Evolutionary conservation across 306 rosid genomes (phyloP), one percentile per base, ranked within the genome.

Genomic region (Dalbergia cultrata): DNA sequence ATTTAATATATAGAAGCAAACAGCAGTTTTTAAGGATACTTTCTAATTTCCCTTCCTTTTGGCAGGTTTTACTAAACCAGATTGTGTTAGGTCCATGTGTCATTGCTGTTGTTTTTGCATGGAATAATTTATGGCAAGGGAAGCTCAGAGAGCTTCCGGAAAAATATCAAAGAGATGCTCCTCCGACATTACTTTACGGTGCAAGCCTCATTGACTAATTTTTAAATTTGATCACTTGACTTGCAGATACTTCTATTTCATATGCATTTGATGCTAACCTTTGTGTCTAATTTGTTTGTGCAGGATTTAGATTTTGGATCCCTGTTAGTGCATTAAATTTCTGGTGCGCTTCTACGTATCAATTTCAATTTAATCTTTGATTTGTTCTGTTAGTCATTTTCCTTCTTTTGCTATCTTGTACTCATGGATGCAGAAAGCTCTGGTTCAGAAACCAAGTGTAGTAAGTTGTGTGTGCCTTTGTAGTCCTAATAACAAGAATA

Each of bases 301-400:
- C 92, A 95, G 99, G 99, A 71, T 90, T 95, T 90, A 89, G 96
- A 70, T 95, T 95, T 87, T 95, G 99, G 99, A 85, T 95, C 78
- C 99, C 99, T 81, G 97, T 95, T 86, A 91, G 94, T 74, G 66
- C 68, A 35, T 76, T 95, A 57, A 95, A 95, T 75, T 95, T 95
- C 78, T 87, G 98, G 99, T 95, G 87, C 5, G 35, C 64, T 22
- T 67, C 34, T 73, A 33, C 70, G 14, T 67, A 35, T 21, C 47
- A 17, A 4, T 66, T 72, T 76, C 63, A 37, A 39, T 66, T 61
- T 75, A 35, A 62, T 54, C 78, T 70, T 76, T 59, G 62, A 59
- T 35, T 64, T 75, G 22, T 61, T 45, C 2, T 81, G 61, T 35
- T 70, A 62, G 39, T 34, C 12, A 16, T 13, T 70, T 56, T 18